Percentiles rank a stretch among this genome's conserved stretches.
phyloP scores from a whole-genome alignment of 2,329 filamentous ascomycete species.

The Venturia oleaginea region DNA sequence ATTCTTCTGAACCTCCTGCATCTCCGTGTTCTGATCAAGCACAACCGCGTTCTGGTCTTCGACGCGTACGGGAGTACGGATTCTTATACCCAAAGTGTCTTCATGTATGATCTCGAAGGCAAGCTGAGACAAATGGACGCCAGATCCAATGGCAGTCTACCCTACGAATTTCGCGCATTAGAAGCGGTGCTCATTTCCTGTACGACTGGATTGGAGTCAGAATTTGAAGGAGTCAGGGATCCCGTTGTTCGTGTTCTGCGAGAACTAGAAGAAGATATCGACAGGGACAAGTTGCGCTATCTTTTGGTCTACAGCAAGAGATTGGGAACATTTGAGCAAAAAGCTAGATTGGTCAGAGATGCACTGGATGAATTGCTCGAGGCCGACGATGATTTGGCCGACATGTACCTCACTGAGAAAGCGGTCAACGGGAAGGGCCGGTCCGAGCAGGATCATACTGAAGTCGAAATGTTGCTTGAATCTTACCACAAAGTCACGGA shows the following conservation, averaged over 20 bases:
- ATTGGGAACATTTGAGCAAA: slow-evolving; percentile 94
- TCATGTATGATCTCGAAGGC: slow-evolving; percentile 94
- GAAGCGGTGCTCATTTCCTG: slow-evolving; percentile 93
- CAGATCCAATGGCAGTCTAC: slow-evolving; percentile 47
- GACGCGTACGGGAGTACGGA: slow-evolving; percentile 92
- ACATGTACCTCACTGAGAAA: slow-evolving; percentile 95
- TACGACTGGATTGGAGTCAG: slow-evolving; percentile 81
- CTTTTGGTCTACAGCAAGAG: slow-evolving; percentile 92
- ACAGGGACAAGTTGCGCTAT: slow-evolving; percentile 83
- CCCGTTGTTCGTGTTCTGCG: slow-evolving; percentile 82
- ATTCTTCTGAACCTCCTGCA: slow-evolving; percentile 96
- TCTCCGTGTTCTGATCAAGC: slow-evolving; percentile 88
- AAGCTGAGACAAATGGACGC: slow-evolving; percentile 75
- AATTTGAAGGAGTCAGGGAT: slow-evolving; percentile 88
- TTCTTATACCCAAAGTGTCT: slow-evolving; percentile 89
- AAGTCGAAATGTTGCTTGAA: slow-evolving; percentile 93
- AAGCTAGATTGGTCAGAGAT: slow-evolving; percentile 85
- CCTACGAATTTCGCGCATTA: slow-evolving; percentile 92
- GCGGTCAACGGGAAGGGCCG: slow-evolving; percentile 56
- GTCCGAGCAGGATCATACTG: slow-evolving; percentile 80
- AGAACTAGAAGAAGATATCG: slow-evolving; percentile 93
- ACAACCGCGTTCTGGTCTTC: slow-evolving; percentile 88
- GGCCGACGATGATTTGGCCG: slow-evolving; percentile 86
- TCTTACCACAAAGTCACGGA: slow-evolving; percentile 97
- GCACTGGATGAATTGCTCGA: slow-evolving; percentile 92